A percentile compares a stretch with the other conserved stretches of the same genome.
Conservation (phyloP, 306 rosid genomes). For the Lathyrus tuberosus region DNA sequence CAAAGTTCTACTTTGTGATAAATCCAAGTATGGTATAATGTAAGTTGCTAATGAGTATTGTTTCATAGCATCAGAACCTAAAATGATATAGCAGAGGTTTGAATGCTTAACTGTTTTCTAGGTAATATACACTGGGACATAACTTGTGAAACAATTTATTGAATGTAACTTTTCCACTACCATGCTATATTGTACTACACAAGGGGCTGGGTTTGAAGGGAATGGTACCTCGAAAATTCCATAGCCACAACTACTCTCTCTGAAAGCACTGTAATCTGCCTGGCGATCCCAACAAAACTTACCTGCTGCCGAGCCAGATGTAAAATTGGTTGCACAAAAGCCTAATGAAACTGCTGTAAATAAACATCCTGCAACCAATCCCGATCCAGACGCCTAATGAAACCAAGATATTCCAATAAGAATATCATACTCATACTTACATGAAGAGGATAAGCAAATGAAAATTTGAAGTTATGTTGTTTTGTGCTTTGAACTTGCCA, state of each 20-base stretch:
- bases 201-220: slow-evolving; percentile 19
- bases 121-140: neutral
- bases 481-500: too few species aligned
- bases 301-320: slow-evolving; percentile 63
- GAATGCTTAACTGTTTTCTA: slow-evolving; percentile 12
- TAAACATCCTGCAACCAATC: too few species aligned
- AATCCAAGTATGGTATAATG: too few species aligned
- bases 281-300: slow-evolving; percentile 81
- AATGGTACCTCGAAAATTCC: slow-evolving; percentile 73
- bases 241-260: slow-evolving; percentile 82
- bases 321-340: slow-evolving; percentile 65
- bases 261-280: slow-evolving; percentile 70
- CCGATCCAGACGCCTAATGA: too few species aligned
- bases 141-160: neutral
- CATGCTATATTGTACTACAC: neutral
- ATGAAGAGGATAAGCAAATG: too few species aligned
- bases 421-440: too few species aligned
- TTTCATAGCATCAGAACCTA: too few species aligned
- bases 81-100: slow-evolving; percentile 26
- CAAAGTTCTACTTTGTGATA: too few species aligned
- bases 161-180: slow-evolving; percentile 17
- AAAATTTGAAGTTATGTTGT: too few species aligned
- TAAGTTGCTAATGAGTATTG: too few species aligned
- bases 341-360: too few species aligned
- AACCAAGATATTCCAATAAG: too few species aligned